Conservation (phyloP, 805 yeast genomes). For the Lipomyces sp. region DNA sequence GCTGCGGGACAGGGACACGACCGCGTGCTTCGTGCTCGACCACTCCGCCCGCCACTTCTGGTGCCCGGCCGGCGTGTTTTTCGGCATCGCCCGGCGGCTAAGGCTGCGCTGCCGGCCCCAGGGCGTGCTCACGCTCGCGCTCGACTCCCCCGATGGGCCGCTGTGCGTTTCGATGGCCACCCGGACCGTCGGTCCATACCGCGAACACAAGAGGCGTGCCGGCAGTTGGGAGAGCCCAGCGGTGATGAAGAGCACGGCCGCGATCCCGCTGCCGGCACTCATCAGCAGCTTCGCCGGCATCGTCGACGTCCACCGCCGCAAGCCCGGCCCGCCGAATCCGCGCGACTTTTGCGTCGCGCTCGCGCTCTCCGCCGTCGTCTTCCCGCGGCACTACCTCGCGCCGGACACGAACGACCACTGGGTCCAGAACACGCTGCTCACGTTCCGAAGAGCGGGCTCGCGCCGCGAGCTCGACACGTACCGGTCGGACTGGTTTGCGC, state of each 20-base stretch:
- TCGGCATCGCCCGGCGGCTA: constrained; percentile 21
- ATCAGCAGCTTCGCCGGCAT: no score
- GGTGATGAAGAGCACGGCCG: not conserved
- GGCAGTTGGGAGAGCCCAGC: not conserved
- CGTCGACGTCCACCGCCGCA: no score
- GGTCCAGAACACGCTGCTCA: not conserved
- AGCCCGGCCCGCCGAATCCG: not conserved
- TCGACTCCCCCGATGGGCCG: not conserved
- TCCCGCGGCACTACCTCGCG: not conserved
- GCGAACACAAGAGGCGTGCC: not conserved
- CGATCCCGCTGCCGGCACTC: no score
- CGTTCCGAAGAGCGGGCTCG: constrained; percentile 7
- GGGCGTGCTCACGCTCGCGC: not conserved
- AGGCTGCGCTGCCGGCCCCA: constrained; percentile 2
- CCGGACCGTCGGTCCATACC: not conserved
- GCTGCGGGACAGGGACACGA: no score
- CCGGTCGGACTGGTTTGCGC: not conserved
- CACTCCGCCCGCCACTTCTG: constrained; percentile 10
- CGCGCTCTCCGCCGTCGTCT: not conserved
- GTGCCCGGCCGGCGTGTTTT: constrained; percentile 10
- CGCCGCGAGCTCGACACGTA: constrained; percentile 13
- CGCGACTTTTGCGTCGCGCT: not conserved
- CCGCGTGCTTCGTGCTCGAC: constrained; percentile 5
- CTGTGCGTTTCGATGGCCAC: not conserved
- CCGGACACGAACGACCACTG: not conserved